Base-by-base conservation (phyloP, 306 rosid species). In the Datisca glomerata region DNA sequence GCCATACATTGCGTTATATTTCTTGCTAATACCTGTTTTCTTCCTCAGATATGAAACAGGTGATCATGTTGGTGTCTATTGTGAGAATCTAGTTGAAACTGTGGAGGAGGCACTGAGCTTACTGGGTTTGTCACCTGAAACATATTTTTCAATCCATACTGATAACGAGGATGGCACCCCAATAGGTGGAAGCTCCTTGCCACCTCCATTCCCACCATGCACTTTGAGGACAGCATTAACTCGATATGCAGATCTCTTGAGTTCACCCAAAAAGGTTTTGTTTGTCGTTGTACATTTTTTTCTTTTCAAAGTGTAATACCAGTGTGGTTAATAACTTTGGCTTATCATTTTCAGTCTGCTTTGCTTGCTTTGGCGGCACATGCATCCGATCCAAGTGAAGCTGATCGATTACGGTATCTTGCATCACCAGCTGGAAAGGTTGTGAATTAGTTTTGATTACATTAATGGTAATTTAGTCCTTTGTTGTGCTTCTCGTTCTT, bases 361-460 rank as follows among this genome's bases (percentile, higher is more conserved):
- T 66, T 91, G 55, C 50, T 66, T 49, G 96, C 81, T 40, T 74
- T 91, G 53, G 92, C 98, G 58, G 94, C 86, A 35, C 86, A 91
- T 52, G 93, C 94, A 1, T 64, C 64, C 56, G 92, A 84, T 8
- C 81, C 85, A 11, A 64, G 65, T 55, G 92, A 91, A 48, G 92
- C 85, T 24, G 94, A 84, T 40, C 72, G 75, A 46, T 77, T 91
- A 2, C 80, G 74, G 66, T 74, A 70, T 64, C 75, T 91, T 51
- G 47, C 96, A 51, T 91, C 94, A 33, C 86, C 92, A 35, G 68
- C 72, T 63, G 98, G 98, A 48, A 91, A 91, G 96, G 98, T 91
- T 51, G 39, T 23, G 42, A 24, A 41, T 18, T 27, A 7, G 38
- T 57, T 45, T 34, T 38, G 14, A 6, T 14, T 35, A 19, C 3